Evolutionary conservation across 225 moss, liverwort and hornwort genomes (phyloP), one percentile per base, ranked within the genome.

Genomic region (Climacium dendroides): DNA sequence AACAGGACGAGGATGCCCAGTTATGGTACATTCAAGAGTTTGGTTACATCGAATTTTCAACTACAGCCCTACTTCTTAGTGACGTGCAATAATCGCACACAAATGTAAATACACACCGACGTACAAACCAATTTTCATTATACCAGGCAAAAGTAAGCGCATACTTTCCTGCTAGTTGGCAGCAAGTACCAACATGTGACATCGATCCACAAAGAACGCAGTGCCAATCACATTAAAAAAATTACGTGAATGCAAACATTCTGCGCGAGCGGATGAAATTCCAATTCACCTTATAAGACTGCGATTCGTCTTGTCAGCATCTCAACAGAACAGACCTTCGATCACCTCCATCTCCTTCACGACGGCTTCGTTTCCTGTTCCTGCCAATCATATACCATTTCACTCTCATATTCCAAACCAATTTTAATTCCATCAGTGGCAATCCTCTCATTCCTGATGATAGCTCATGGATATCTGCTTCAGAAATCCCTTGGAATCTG

Each of bases 311-410:
- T 84, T 93, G 83, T 95, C 94, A 78, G 87, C 90, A 92, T 92
- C 91, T 83, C 91, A 90, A 79, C 79, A 63, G 78, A 94, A 92
- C 19, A 95, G 24, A 48, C 89, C 81, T 74, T 93, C 92, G 72
- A 93, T 90, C 75, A 85, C 93, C 89, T 97, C 97, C 87, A 90
- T 85, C 79, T 94, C 95, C 83, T 93, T 90, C 39, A 87, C 90
- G 19, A 91, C 91, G 78, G 89, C 90, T 87, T 92, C 90, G 62
- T 88, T 94, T 79, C 94, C 97, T 92, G 88, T 63, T 75, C 87
- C 90, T 93, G 85, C 34, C 83, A 84, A 70, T 74, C 85, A 70
- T 48, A 41, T 34, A 60, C 66, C 32, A 32, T 87, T 79, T 58
- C 78, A 78, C 73, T 89, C 81, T 83, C 60, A 74, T 41, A 55